Percentiles rank a stretch among this genome's conserved stretches.
phyloP scores from a whole-genome alignment of 2,329 filamentous ascomycete species.

The Hymenoscyphus salicellus region DNA sequence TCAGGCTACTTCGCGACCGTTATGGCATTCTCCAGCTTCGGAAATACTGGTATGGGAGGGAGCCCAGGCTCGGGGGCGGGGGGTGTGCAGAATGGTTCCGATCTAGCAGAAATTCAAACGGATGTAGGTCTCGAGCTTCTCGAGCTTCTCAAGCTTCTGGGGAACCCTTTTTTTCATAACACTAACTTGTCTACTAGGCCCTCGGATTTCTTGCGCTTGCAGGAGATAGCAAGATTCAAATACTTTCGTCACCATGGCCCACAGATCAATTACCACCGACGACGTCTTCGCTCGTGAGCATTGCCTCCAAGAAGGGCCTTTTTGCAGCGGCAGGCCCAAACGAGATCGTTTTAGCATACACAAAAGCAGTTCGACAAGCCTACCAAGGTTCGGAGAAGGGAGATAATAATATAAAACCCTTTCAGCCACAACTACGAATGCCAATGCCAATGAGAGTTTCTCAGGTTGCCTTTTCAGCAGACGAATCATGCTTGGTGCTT shows the following conservation, averaged over 20 bases:
- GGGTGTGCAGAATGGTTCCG: slow-evolving; percentile 53
- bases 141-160: neutral
- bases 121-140: slow-evolving; percentile 56
- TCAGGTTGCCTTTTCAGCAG: slow-evolving; percentile 86
- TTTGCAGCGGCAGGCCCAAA: slow-evolving; percentile 86
- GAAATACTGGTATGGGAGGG: slow-evolving; percentile 44
- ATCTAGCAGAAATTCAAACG: slow-evolving; percentile 75
- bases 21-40: slow-evolving; percentile 67
- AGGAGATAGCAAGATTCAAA: slow-evolving; percentile 76
- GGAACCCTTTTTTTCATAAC: neutral
- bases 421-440: slow-evolving; percentile 71
- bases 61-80: slow-evolving; percentile 41
- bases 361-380: slow-evolving; percentile 72
- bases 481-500: slow-evolving; percentile 79
- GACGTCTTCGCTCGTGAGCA: slow-evolving; percentile 77
- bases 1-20: slow-evolving; percentile 41
- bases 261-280: slow-evolving; percentile 60
- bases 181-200: slow-evolving; percentile 44
- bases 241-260: slow-evolving; percentile 76
- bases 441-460: slow-evolving; percentile 73
- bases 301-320: slow-evolving; percentile 76
- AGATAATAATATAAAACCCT: slow-evolving; percentile 65
- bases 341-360: slow-evolving; percentile 70
- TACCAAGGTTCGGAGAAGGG: slow-evolving; percentile 60
- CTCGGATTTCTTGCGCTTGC: slow-evolving; percentile 79